A percentile compares a stretch with the other conserved stretches of the same genome.
phyloP scores from a whole-genome alignment of 192 early-diverging fungal genomes.

The Linnemannia hyalina region DNA sequence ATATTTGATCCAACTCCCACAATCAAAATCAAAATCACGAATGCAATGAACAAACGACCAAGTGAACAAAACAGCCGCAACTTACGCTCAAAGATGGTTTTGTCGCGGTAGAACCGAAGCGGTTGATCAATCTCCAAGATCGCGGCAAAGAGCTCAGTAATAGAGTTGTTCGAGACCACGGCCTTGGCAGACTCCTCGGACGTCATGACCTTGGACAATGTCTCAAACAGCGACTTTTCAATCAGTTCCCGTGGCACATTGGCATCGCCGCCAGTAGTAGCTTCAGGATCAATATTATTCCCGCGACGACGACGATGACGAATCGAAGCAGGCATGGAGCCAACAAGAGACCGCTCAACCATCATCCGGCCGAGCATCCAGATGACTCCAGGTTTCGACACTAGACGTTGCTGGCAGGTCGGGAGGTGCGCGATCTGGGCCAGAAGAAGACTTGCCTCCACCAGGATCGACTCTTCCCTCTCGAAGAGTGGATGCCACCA shows the following conservation, averaged over 20 bases:
- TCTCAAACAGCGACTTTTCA: slow-evolving; percentile 25
- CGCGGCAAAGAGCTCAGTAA: slow-evolving; percentile 44
- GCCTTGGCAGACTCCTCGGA: slow-evolving; percentile 19
- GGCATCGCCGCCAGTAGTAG: not conserved
- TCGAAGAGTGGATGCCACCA: slow-evolving; percentile 33
- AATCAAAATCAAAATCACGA: not conserved
- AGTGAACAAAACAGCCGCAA: not conserved
- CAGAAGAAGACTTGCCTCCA: slow-evolving; percentile 22
- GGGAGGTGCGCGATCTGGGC: slow-evolving; percentile 14
- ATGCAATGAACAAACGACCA: not conserved
- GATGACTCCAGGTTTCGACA: slow-evolving; percentile 33
- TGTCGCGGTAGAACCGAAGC: slow-evolving; percentile 22
- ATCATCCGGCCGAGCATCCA: slow-evolving; percentile 48
- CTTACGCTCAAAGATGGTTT: slow-evolving; percentile 15
- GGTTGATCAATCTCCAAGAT: slow-evolving; percentile 38
- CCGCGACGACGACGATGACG: not conserved
- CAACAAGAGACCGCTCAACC: slow-evolving; percentile 43
- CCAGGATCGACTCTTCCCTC: not conserved
- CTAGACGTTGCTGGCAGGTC: slow-evolving; percentile 31
- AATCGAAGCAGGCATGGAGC: not conserved
- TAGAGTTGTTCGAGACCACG: slow-evolving; percentile 41
- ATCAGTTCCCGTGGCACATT: slow-evolving; percentile 10
- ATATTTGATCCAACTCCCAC: not conserved
- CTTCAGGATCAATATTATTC: not conserved
- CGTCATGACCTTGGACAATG: slow-evolving; percentile 16